A percentile compares a stretch with the other conserved stretches of the same genome.
Evolutionary conservation across 495 filamentous ascomycete species (phyloP).

Genomic region (Talaromyces thailandensis): DNA sequence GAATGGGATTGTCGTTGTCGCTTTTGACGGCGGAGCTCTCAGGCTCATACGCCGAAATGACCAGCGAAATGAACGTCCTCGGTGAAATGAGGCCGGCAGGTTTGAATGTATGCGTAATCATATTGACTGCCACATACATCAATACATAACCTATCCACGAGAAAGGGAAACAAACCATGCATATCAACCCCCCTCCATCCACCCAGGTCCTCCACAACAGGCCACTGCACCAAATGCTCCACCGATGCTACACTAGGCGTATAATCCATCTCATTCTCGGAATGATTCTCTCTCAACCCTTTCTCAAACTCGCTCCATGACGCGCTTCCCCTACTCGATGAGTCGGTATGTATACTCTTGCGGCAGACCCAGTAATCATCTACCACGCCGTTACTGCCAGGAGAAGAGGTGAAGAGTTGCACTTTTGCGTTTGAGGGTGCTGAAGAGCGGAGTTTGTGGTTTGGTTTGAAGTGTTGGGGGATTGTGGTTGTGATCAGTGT

Average conservation of each 20-base stretch:
- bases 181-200: slow-evolving; percentile 43
- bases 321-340: slow-evolving; percentile 44
- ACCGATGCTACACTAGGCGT: slow-evolving; percentile 58
- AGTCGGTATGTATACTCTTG: slow-evolving; percentile 51
- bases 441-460: slow-evolving; percentile 22
- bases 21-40: neutral
- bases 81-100: slow-evolving; percentile 24
- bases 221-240: slow-evolving; percentile 44
- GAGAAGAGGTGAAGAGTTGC: slow-evolving; percentile 28
- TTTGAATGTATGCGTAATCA: slow-evolving; percentile 35
- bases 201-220: slow-evolving; percentile 22
- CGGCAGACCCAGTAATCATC: slow-evolving; percentile 63
- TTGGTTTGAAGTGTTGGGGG: slow-evolving; percentile 16
- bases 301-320: slow-evolving; percentile 55
- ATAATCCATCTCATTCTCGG: slow-evolving; percentile 59
- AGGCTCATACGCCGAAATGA: slow-evolving; percentile 21
- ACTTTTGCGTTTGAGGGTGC: slow-evolving; percentile 35
- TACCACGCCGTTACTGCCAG: slow-evolving; percentile 16
- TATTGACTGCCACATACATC: slow-evolving; percentile 25
- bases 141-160: neutral
- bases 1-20: neutral
- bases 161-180: slow-evolving; percentile 36
- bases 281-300: slow-evolving; percentile 53
- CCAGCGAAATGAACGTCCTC: slow-evolving; percentile 28
- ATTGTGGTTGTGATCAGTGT: slow-evolving; percentile 41